Evolutionary conservation across 192 early-diverging fungal species (phyloP).

Genomic region (Dissophora globulifera): DNA sequence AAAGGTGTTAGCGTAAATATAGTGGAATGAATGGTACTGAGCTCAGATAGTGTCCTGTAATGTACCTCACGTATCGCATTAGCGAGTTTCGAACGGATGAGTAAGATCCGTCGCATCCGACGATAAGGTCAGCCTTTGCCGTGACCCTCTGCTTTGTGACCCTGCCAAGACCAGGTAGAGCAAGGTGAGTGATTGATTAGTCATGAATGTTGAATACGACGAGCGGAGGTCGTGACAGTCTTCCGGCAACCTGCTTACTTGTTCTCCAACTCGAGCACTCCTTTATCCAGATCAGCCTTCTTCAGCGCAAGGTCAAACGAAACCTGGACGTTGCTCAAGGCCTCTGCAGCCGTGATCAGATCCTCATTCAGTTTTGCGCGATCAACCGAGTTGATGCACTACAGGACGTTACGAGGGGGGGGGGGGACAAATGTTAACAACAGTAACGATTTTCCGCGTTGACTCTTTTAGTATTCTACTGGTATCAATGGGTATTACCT

Average conservation of each 20-base stretch:
- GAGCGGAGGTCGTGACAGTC: no score
- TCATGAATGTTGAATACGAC: no score
- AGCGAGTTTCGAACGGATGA: slow-evolving; percentile 82
- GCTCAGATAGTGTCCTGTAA: no score
- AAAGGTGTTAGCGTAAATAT: no score
- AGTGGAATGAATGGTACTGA: no score
- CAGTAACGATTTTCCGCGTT: no score
- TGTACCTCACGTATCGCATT: slow-evolving; percentile 78
- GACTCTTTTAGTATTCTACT: no score
- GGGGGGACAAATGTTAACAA: neutral
- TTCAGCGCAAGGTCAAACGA: slow-evolving; percentile 81
- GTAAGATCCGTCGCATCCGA: slow-evolving; percentile 92
- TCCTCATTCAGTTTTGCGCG: slow-evolving; percentile 83
- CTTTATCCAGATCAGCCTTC: slow-evolving; percentile 78
- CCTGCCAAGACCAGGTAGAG: slow-evolving; percentile 20
- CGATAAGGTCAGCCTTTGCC: slow-evolving; percentile 76
- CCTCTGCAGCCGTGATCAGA: slow-evolving; percentile 79
- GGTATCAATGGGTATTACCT: slow-evolving; percentile 68
- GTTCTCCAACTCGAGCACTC: slow-evolving; percentile 60
- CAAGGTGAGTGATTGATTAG: no score
- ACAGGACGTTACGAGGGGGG: neutral
- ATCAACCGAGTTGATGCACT: slow-evolving; percentile 96
- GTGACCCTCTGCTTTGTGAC: slow-evolving; percentile 53
- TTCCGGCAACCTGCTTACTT: no score
- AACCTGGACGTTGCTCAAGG: slow-evolving; percentile 72